Evolutionary conservation across 129 eudicot genomes (phyloP), one percentile per base, ranked within the genome.

Genomic region (Solidago caesia): DNA sequence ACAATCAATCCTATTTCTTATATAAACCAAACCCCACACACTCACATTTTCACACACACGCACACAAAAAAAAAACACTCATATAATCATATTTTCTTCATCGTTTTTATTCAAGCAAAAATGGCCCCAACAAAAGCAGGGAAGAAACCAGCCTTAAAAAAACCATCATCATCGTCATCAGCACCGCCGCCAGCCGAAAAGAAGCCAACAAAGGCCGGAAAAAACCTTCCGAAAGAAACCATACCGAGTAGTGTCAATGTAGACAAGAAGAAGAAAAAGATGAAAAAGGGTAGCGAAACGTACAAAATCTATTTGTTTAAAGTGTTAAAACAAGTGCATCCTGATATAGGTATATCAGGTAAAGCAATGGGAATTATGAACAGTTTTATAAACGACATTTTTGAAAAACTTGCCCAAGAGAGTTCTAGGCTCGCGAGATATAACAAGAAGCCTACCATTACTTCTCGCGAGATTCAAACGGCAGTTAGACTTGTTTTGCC

Each of bases 401-500:
- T 86, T 8, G 90, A 86, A 70, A 86, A 86, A 55, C 77, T 86
- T 42, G 90, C 90, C 7, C 84, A 80, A 82, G 87, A 86, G 47
- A 79, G 87, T 9, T 80, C 90, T 4, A 80, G 89, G 4, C 84
- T 85, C n/a, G 87, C 89, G 8, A 59, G 89, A 49, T 85, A 85
- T 62, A 85, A 85, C 15, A 85, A 85, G 81, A 85, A 85, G 78
- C 89, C 89, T 1, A 85, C 89, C 56, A 85, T 85, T 26, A 85
- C 89, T 4, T 85, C 89, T 47, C 84, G 89, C 33, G 89, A 85
- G 81, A 85, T 85, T 65, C 89, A 85, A 74, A 85, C 89, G n/a
- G 85, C 86, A 13, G 88, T 84, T 8, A 77, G 85, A 74, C 83
- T 84, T 13, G 89, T 85, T 42, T 75, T 85, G 72, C 87, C 89